Evolutionary conservation across 2,329 filamentous ascomycete species (phyloP).

Genomic region (Pseudonectria buxi): DNA sequence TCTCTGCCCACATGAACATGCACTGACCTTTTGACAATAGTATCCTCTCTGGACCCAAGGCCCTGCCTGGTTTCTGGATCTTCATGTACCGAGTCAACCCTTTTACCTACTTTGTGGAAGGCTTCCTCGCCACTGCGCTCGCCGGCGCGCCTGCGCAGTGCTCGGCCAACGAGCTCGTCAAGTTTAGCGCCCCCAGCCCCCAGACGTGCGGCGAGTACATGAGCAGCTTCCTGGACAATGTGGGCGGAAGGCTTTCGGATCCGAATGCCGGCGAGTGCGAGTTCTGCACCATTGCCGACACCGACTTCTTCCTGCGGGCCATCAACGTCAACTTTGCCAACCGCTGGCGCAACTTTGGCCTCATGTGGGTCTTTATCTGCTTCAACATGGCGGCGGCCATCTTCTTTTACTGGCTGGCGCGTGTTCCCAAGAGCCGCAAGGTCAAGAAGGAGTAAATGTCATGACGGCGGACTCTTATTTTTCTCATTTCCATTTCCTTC

Average conservation of each 20-base stretch:
- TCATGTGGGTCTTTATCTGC: constrained; percentile 2
- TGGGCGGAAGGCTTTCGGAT: not conserved
- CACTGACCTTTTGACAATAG: not conserved
- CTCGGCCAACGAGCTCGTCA: constrained; percentile 5
- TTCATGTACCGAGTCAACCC: constrained; percentile 10
- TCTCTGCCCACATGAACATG: not conserved
- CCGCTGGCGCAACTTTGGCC: constrained; percentile 2
- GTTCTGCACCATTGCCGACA: not conserved
- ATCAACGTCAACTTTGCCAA: constrained; percentile 2
- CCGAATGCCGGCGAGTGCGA: not conserved
- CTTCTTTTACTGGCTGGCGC: constrained; percentile 1
- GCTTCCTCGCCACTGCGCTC: constrained; percentile 5
- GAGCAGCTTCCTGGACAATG: constrained; percentile 1
- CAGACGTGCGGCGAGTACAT: constrained; percentile 6
- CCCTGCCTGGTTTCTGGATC: constrained; percentile 8
- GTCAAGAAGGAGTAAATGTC: too few relatives aligned
- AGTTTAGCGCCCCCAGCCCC: constrained; percentile 3
- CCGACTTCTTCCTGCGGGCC: not conserved
- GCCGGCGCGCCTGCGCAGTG: constrained; percentile 4
- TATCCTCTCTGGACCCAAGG: constrained; percentile 3
- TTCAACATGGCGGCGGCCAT: constrained; percentile 1
- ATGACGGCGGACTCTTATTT: too few relatives aligned
- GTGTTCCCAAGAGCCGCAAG: not conserved
- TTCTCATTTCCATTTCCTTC: too few relatives aligned
- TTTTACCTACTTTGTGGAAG: constrained; percentile 9